phyloP scores from a whole-genome alignment of 768 basidiomycete species.

The Podaxis mareebaensis region DNA sequence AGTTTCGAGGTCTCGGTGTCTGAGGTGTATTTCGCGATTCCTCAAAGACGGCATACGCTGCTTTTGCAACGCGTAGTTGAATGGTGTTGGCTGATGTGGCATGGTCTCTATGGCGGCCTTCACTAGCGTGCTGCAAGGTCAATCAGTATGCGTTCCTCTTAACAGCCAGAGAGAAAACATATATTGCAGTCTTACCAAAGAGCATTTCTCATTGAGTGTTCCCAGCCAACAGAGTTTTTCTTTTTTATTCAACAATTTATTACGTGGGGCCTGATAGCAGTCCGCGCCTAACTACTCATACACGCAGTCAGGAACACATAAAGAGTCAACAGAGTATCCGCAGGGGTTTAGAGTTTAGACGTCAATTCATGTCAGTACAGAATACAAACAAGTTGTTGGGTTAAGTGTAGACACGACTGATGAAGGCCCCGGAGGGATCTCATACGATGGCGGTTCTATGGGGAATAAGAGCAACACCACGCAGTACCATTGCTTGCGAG shows the following conservation, averaged over 20 bases:
- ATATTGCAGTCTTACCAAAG: not conserved
- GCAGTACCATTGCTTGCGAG: not conserved
- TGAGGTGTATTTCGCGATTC: not conserved
- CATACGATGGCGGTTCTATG: conserved; percentile 29
- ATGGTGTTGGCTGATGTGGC: not conserved
- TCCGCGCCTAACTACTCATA: too few species aligned
- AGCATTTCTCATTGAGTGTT: conserved; percentile 12
- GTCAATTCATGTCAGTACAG: not conserved
- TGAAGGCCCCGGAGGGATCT: conserved; percentile 34
- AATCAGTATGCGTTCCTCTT: not conserved
- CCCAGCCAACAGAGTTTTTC: conserved; percentile 20
- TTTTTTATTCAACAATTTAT: too few species aligned
- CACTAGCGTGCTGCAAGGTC: not conserved
- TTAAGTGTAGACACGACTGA: conserved; percentile 35
- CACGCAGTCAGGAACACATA: too few species aligned
- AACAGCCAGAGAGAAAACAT: not conserved
- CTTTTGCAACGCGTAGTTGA: conserved; percentile 7
- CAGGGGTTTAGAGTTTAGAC: not conserved
- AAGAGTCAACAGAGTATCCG: not conserved
- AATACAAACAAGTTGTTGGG: not conserved
- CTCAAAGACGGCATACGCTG: conserved; percentile 1
- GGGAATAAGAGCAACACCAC: conserved; percentile 21
- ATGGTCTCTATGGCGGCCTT: not conserved
- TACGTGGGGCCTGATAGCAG: too few species aligned
- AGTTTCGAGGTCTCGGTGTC: not conserved